Evolutionary conservation across 2,329 filamentous ascomycete genomes (phyloP), one percentile per base, ranked within the genome.

Genomic region (Fusarium sp.): DNA sequence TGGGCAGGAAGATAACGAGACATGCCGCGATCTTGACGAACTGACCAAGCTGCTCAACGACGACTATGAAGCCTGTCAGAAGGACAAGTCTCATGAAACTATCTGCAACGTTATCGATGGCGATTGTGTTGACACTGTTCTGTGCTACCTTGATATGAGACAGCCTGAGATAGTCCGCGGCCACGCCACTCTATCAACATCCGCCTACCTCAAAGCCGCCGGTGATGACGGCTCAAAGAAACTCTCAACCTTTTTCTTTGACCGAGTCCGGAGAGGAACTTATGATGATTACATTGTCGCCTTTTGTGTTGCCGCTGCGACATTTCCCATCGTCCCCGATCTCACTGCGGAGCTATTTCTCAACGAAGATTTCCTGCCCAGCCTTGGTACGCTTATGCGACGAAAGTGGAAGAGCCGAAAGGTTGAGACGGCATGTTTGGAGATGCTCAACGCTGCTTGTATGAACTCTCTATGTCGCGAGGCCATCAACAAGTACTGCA

Each of bases 391-490:
- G 15, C 83, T 96, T 54, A 91, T 97, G 79, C 86, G 91, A 68
- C 87, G 90, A 71, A 93, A 90, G 76, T 92, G 91, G 83, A 96
- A 95, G 82, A 95, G 91, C 76, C 87, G 88, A 70, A 93, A 93
- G 73, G 91, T 98, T 22, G 94, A 97, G 79, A 90, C 92, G 60
- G 92, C 94, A 4, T 91, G 93, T 47, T 80, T 99, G 70, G 92
- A 97, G 75, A 89, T 99, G 81, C 85, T 99, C 59, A 97, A 94
- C 79, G 93, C 93, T 14, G 94, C 95, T 8, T 97, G 94, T 79
- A 92, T 97, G 79, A 92, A 96, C 75, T 86, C 89, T 46, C 83
- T 87, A 9, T 98, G 94, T 74, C 89, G 96, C 22, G 92, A 94
- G 69, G 91, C 92, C 10, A 92, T 98, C 62, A 87, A 89, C 70